Conservation (phyloP, 805 yeast genomes). For the Saturnispora saitoi region DNA sequence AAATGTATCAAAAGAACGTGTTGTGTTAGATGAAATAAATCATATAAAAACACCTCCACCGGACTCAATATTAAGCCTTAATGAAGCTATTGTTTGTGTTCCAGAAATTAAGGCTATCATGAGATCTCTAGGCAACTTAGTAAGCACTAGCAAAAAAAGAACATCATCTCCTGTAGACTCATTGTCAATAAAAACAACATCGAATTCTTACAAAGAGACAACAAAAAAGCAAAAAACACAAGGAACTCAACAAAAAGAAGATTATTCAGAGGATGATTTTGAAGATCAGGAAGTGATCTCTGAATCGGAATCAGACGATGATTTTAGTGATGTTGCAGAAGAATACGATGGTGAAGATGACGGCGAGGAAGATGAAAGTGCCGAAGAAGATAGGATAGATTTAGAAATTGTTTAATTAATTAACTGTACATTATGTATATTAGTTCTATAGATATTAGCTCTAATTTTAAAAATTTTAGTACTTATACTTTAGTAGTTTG, state of each 20-base stretch:
- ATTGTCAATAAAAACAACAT: background rate
- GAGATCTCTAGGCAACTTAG: background rate
- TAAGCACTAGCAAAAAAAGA: background rate
- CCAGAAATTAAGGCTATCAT: slow-evolving; percentile 19
- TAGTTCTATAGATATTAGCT: background rate
- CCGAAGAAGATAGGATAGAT: slow-evolving; percentile 4
- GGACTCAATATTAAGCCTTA: slow-evolving; percentile 10
- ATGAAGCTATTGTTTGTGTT: slow-evolving; percentile 14
- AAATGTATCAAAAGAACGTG: background rate
- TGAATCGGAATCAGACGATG: slow-evolving; percentile 1
- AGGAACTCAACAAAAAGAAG: background rate
- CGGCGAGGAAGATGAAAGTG: slow-evolving; percentile 6
- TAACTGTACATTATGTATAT: background rate
- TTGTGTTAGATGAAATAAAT: background rate
- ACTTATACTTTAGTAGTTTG: slow-evolving; percentile 3
- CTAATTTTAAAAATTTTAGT: background rate
- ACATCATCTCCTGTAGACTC: background rate
- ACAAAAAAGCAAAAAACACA: background rate
- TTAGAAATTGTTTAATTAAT: background rate
- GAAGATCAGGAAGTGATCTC: background rate
- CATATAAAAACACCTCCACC: slow-evolving; percentile 6
- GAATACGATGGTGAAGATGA: slow-evolving; percentile 3
- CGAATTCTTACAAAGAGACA: background rate
- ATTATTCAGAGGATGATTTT: slow-evolving; percentile 2
- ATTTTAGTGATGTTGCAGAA: background rate